Conservation (phyloP, 345 rosid genomes). For the Boechera divaricarpa region DNA sequence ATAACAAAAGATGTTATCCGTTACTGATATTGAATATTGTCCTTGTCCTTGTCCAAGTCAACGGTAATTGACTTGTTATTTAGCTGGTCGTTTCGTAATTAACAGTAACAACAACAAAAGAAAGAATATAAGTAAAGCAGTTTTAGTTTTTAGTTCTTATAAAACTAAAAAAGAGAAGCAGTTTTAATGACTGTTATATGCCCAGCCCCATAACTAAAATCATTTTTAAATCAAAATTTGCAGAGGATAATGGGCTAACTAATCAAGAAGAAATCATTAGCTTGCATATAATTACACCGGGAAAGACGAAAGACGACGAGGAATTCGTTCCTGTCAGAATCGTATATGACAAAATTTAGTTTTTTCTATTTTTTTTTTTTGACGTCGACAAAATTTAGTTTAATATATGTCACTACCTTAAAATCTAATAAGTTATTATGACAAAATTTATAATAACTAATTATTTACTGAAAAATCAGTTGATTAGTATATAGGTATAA, state of each 20-base stretch:
- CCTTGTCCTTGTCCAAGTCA: conserved; percentile 21
- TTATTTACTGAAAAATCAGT: background rate
- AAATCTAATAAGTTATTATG: background rate
- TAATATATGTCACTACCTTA: background rate
- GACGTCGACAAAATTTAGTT: background rate
- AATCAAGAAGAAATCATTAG: conserved; percentile 32
- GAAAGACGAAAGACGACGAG: conserved; percentile 9
- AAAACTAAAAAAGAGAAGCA: background rate
- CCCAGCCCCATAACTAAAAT: background rate
- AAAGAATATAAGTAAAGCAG: background rate
- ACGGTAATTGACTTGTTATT: background rate
- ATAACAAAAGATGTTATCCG: conserved; percentile 16
- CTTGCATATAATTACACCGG: background rate
- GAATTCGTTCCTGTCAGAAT: conserved; percentile 2
- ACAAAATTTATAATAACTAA: background rate
- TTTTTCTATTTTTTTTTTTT: too few relatives aligned
- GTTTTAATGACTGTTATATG: background rate
- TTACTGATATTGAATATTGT: conserved; percentile 3
- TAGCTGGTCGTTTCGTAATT: background rate
- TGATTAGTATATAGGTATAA: background rate
- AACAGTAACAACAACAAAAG: background rate
- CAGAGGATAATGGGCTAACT: background rate
- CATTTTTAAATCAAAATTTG: background rate
- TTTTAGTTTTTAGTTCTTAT: background rate
- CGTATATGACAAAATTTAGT: background rate